Evolutionary conservation across 768 basidiomycete genomes (phyloP), one percentile per base, ranked within the genome.

Genomic region (Mycena vitilis): DNA sequence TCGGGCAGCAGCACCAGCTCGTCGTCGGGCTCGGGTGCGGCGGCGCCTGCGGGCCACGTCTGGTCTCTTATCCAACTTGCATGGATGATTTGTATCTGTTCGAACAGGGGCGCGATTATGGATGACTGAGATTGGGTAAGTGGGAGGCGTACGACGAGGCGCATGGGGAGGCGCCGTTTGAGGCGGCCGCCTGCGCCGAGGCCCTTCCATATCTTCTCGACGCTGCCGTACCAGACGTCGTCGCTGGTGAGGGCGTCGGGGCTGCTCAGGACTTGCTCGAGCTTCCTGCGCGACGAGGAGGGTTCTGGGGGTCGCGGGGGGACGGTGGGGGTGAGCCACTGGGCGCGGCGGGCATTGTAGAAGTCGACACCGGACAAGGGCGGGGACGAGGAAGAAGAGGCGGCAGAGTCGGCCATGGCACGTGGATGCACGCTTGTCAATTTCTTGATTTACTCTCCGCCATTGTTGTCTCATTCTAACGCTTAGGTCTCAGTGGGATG

Each of bases 11-110:
- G 30, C 5, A 30, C 3, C 30, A 30, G 71, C 53, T 83, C 81
- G 52, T 91, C 87, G 72, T 92, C 91, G 16, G 90, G 84, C 60
- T 88, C 87, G 11, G 88, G 90, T n/a, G 80, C 91, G 5, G 81
- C 78, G 44, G 86, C 81, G 20, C 86, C 89, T 45, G 80, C 78
- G 22, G 93, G 93, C 93, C 93, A 95, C 52, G 90, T 93, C 56
- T 87, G 83, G 68, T 95, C 92, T 58, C 87, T 87, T 53, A 91
- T 77, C 93, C 93, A 95, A 42, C 89, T 89, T 40, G 89, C 86
- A 73, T 92, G 87, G 52, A 93, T 78, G 66, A 95, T 83, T 74
- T 91, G 90, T 73, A 93, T 86, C 93, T 95, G 78, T 25, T 5
- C 10, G 55, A 63, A 10, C 30, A 44, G 11, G 38, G 16, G 16